These are phyloP conservation scores for Groenewaldozyma salmanticensis DNA, from an alignment of 805 yeast species.

Conservation along the genomic window DNA sequence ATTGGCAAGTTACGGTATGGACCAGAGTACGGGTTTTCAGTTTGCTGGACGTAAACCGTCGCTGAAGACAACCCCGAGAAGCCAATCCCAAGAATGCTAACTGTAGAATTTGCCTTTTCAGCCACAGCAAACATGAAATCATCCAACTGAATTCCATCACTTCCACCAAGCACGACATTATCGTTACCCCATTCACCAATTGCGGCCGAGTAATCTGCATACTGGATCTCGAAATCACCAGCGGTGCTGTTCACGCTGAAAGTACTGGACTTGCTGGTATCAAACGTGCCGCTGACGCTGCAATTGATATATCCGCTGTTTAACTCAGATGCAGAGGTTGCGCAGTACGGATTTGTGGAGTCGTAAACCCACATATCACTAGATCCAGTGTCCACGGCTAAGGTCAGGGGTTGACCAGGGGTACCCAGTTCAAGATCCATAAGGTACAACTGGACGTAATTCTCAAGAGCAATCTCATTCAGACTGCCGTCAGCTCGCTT, in stretches of 20 bases:
- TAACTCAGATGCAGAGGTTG: too few species aligned
- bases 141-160: background rate
- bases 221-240: background rate
- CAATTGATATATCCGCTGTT: too few species aligned
- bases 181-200: background rate
- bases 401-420: slow-evolving; percentile 40
- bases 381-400: slow-evolving; percentile 60
- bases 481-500: background rate
- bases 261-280: slow-evolving; percentile 1
- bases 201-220: background rate
- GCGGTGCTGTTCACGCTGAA: background rate
- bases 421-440: slow-evolving; percentile 39
- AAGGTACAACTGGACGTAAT: slow-evolving; percentile 8
- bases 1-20: slow-evolving; percentile 46
- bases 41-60: background rate
- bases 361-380: slow-evolving; percentile 50
- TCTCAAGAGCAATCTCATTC: slow-evolving; percentile 1
- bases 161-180: background rate
- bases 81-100: slow-evolving; percentile 3
- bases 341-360: slow-evolving; percentile 1
- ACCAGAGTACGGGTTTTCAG: slow-evolving; percentile 3
- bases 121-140: slow-evolving; percentile 2
- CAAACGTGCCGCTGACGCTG: background rate
- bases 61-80: slow-evolving; percentile 14
- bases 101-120: background rate